Percentiles rank a stretch among this genome's conserved stretches.
Conservation (phyloP, 768 basidiomycete species). For the Artomyces pyxidatus region DNA sequence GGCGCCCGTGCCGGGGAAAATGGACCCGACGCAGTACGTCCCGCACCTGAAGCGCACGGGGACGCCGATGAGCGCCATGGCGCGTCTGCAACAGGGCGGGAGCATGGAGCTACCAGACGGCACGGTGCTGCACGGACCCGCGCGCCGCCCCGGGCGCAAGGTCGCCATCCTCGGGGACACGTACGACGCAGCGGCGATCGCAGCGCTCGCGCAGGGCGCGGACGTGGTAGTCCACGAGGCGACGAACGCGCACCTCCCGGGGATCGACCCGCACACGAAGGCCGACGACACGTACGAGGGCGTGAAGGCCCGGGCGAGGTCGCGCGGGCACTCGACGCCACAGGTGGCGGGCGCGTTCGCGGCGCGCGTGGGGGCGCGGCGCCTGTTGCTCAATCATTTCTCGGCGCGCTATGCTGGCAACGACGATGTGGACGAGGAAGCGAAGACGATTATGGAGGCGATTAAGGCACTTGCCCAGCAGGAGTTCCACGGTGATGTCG, state of each 20-base stretch:
- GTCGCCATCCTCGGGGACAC: constrained; percentile 82
- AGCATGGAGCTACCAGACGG: constrained; percentile 61
- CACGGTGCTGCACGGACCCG: constrained; percentile 60
- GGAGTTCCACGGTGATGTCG: constrained; percentile 47
- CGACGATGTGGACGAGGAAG: constrained; percentile 38
- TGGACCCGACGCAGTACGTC: constrained; percentile 59
- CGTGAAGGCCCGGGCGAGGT: constrained; percentile 56
- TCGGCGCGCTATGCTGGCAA: constrained; percentile 72
- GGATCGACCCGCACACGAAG: constrained; percentile 52
- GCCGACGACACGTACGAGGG: constrained; percentile 47
- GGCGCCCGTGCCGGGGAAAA: constrained; percentile 66
- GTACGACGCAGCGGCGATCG: constrained; percentile 65
- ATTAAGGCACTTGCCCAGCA: constrained; percentile 49
- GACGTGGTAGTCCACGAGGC: constrained; percentile 84
- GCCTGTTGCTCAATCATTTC: constrained; percentile 77
- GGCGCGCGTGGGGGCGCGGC: constrained; percentile 48
- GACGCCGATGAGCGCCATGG: constrained; percentile 60
- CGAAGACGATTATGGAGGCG: constrained; percentile 51
- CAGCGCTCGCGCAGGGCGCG: constrained; percentile 49
- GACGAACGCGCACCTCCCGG: constrained; percentile 78
- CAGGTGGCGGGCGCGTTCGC: constrained; percentile 86
- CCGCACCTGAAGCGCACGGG: constrained; percentile 64
- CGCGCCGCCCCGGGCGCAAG: constrained; percentile 60
- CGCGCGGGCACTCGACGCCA: constrained; percentile 85
- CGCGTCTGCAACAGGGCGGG: constrained; percentile 57